Base-by-base conservation (phyloP, 495 filamentous ascomycete genomes). In the Penicillium diatomitis region DNA sequence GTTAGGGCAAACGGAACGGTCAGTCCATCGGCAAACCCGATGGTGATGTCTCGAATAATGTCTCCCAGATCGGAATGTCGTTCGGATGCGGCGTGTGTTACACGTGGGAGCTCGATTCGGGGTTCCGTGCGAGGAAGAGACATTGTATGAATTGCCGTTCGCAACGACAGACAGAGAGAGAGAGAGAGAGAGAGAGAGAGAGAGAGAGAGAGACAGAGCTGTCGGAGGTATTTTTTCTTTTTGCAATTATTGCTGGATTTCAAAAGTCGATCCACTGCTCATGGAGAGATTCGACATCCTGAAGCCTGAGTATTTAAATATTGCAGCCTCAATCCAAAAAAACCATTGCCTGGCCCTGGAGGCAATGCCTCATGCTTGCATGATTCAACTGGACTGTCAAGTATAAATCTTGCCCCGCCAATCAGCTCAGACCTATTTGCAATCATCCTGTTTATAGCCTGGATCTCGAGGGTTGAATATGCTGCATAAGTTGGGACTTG, bases 1-100 rank as follows among this genome's bases (percentile, higher is more conserved):
- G 81, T 83, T 32, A 85, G 60, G 9, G 81, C 81, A 52, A 85
- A 85, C 4, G 81, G 81, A 4, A 84, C 81, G 2, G 79, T 84
- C 39, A 85, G 65, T 27, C 81, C 81, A 54, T 85, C 80, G 1
- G 79, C 75, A 44, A 85, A 75, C 4, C 81, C 81, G 43, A 81
- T 73, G 48, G 76, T 80, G 20, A 70, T 55, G 54, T 80, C 75
- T 6, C 41, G 41, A 32, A 43, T 32, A 27, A 43, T 32, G 11
- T 11, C 41, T 11, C 41, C 41, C 5, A n/a, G 32, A 8, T 32
- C 41, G 12, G 30, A 43, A 9, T 43, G 41, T 29, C 41, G 30
- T 11, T 43, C 41, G 28, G 41, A 32, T 10, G 41, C 41, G 2
- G 41, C 41, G 32, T 43, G 41, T 11, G 41, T 43, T 43, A 28